Evolutionary conservation across 805 yeast species (phyloP), one percentile per base, ranked within the genome.

Genomic region (Nakazawaea ambrosiae): DNA sequence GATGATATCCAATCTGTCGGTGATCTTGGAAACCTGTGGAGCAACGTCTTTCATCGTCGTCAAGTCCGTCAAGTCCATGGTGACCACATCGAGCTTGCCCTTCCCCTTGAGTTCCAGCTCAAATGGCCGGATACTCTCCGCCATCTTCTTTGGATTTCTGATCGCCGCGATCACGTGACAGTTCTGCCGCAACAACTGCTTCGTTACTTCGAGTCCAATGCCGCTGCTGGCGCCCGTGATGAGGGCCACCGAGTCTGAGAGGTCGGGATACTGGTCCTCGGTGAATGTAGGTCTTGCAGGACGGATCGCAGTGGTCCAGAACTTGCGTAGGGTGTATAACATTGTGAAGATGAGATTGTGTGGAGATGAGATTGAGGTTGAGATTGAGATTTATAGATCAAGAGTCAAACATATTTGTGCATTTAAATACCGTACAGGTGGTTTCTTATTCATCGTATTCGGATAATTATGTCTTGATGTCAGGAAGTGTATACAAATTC

Each of bases 51-150:
- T 59, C 39, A 71, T 53, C 2, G 68, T 57, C 4, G 57, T 39
- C 40, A 74, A 51, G 46, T 74, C 78, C 25, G 59, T 44, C 41
- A 61, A 61, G 43, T 68, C 72, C 33, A 55, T 47, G 14, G 45
- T 43, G 9, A 61, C 47, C 16, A 51, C 42, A 20, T 46, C 41
- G 26, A 56, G 42, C 27, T 49, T 42, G 30, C 49, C 34, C 10
- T 37, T 37, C 10, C 20, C 20, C 4, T 36, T 39, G 12, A 41
- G 31, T 25, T 53, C 53, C 2, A 42, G 40, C 27, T 48, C 45
- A 27, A 67, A 37, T 11, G 44, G 7, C n/a, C 19, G 33, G 9
- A 6, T 4, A 15, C 12, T 24, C 12, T 12, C 45, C 3, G 47
- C 45, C 3, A 65, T 50, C 43, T 62, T 65, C 17, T 45, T 49